Evolutionary conservation across 129 eudicot species (phyloP).

Genomic region (Calendula officinalis): DNA sequence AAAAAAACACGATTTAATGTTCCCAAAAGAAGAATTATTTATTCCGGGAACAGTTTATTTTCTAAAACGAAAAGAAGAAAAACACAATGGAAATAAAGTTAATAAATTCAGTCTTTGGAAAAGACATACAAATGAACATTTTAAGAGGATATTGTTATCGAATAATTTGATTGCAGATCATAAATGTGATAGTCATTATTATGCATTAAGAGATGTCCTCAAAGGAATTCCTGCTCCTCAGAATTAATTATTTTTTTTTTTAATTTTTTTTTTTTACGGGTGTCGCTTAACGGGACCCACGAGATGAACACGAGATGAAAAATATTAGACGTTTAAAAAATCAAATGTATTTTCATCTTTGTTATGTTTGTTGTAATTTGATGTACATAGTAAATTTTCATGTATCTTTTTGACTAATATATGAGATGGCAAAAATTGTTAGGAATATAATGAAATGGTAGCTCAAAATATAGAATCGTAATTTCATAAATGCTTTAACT

Average conservation of each 20-base stretch:
- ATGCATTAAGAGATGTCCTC: constrained; percentile 83
- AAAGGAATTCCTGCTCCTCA: constrained; percentile 62
- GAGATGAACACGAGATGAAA: too few relatives aligned
- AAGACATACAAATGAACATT: constrained; percentile 75
- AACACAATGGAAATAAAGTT: constrained; percentile 25
- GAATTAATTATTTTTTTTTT: constrained; percentile 20
- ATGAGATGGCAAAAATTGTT: constrained; percentile 21
- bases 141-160: constrained; percentile 67
- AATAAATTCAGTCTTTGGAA: constrained; percentile 70
- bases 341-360: neutral
- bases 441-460: constrained; percentile 22
- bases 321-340: neutral
- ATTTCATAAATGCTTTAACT: too few relatives aligned
- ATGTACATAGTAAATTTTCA: constrained; percentile 11
- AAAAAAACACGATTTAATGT: constrained; percentile 19
- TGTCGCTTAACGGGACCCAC: constrained; percentile 8
- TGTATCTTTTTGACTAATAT: neutral
- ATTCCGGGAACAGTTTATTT: constrained; percentile 80
- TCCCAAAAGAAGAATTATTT: constrained; percentile 60
- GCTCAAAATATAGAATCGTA: constrained; percentile 21
- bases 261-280: neutral
- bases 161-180: constrained; percentile 78
- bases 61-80: constrained; percentile 56
- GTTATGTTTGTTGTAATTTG: constrained; percentile 17
- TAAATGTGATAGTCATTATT: constrained; percentile 81